phyloP scores from a whole-genome alignment of 257 asterid genomes.

The Solanum corneliomulleri region DNA sequence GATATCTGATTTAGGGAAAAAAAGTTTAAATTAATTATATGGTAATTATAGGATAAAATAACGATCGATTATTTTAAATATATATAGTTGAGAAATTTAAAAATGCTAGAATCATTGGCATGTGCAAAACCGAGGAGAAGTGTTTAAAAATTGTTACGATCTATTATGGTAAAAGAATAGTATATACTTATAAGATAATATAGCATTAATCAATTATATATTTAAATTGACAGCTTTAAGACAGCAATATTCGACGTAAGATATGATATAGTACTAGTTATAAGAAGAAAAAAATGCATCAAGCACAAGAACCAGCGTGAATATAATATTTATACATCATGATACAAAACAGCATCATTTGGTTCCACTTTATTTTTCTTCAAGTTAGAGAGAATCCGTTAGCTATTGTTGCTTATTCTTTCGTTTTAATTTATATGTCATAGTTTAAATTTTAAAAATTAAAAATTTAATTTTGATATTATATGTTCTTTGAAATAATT shows the following conservation, averaged over 20 bases:
- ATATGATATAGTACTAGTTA: neutral
- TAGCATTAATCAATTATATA: neutral
- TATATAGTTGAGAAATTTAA: neutral
- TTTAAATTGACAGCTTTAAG: neutral
- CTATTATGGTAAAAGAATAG: no score
- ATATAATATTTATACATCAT: neutral
- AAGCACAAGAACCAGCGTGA: neutral
- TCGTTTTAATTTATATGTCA: neutral
- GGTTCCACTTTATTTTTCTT: neutral
- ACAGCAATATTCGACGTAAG: neutral
- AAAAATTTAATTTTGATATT: no score
- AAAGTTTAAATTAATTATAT: no score
- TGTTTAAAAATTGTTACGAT: neutral
- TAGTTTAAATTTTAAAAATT: neutral
- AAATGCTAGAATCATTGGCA: neutral
- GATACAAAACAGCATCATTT: neutral
- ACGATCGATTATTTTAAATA: no score
- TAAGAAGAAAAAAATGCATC: neutral
- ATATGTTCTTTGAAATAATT: no score
- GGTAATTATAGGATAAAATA: no score
- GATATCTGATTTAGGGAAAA: no score
- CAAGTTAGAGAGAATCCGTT: neutral
- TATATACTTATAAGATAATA: neutral
- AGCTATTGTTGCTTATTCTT: neutral
- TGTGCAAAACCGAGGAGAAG: neutral